phyloP scores from a whole-genome alignment of 768 basidiomycete species.

The Suillus plorans region DNA sequence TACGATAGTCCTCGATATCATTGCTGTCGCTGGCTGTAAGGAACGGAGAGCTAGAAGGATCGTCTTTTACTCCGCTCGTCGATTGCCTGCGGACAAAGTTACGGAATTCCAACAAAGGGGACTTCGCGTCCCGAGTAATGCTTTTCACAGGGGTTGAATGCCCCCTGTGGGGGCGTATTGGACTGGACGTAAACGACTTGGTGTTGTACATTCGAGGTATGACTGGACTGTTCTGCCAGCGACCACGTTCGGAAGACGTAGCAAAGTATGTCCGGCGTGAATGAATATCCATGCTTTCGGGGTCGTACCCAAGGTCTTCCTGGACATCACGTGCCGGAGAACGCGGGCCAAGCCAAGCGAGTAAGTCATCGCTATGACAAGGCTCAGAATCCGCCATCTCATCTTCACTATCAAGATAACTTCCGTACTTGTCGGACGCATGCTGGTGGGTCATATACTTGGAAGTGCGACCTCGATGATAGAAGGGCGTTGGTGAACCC shows the following conservation, averaged over 20 bases:
- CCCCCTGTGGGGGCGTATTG: slow-evolving; percentile 18
- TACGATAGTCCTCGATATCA: slow-evolving; percentile 17
- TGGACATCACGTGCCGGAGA: not conserved
- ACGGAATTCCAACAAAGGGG: slow-evolving; percentile 8
- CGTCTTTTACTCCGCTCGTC: slow-evolving; percentile 3
- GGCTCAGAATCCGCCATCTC: not conserved
- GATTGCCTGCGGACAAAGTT: slow-evolving; percentile 7
- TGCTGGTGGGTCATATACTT: not conserved
- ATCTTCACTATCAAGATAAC: not conserved
- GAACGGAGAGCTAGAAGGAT: not conserved
- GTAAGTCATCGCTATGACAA: not conserved
- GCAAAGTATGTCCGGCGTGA: slow-evolving; percentile 52
- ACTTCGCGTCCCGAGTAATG: not conserved
- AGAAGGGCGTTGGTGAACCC: slow-evolving; percentile 9
- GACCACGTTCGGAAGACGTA: slow-evolving; percentile 58
- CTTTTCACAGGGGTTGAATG: slow-evolving; percentile 25
- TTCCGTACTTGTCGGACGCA: not conserved
- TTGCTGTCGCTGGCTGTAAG: slow-evolving; percentile 15
- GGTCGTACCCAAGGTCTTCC: slow-evolving; percentile 29
- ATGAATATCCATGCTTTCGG: slow-evolving; percentile 33
- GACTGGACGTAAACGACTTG: slow-evolving; percentile 15
- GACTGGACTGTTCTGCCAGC: slow-evolving; percentile 54
- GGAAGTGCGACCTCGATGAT: not conserved
- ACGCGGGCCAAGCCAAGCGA: not conserved
- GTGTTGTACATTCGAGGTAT: slow-evolving; percentile 23